Base-by-base conservation (phyloP, 352 stramenopile genomes). In the Phytophthora pistaciae region DNA sequence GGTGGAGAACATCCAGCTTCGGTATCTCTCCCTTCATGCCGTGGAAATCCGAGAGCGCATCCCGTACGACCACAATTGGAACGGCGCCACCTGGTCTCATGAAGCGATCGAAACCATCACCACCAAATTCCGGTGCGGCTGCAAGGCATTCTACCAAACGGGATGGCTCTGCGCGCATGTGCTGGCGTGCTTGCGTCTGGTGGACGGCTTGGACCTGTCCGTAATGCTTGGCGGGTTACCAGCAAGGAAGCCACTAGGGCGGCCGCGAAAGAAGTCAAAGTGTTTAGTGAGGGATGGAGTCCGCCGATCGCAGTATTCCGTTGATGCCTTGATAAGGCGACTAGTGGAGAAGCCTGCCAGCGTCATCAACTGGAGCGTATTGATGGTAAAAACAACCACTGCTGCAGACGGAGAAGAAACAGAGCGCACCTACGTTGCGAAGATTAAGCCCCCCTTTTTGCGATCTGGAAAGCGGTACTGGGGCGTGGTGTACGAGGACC, bases 81-180 rank as follows among this genome's bases (percentile, higher is more conserved):
- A 44, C 21, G 9, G 23, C 2, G n/a, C 56, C 3, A 53, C 49
- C 1, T 66, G 49, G 64, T 44, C 7, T 16, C 20, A 52, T 4
- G 40, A 66, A n/a, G 64, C 44, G 16, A 66, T 72, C 33, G 25
- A 27, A 16, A 62, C 40, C 1, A 66, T 71, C 44, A 36, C 9
- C 16, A 18, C 13, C 1, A 57, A 65, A n/a, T 61, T 42, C 40
- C 65, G 61, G 50, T 66, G 64, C 10, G 63, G 49, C 23, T 60
- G 55, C 48, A 65, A 64, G 8, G n/a, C 7, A 0, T 66, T 71
- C 18, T 71, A 62, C 20, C 49, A 66, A 23, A 62, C 48, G 2
- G 49, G 36, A 10, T 71, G 56, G 50, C 36, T 72, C 1, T 70
- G 64, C 14, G 44, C 25, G 58, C 64, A 66, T 25, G 18, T 66